These are phyloP conservation scores for Clarireedia hainanense DNA, from an alignment of 2,329 filamentous ascomycete species.

Conservation along the genomic window DNA sequence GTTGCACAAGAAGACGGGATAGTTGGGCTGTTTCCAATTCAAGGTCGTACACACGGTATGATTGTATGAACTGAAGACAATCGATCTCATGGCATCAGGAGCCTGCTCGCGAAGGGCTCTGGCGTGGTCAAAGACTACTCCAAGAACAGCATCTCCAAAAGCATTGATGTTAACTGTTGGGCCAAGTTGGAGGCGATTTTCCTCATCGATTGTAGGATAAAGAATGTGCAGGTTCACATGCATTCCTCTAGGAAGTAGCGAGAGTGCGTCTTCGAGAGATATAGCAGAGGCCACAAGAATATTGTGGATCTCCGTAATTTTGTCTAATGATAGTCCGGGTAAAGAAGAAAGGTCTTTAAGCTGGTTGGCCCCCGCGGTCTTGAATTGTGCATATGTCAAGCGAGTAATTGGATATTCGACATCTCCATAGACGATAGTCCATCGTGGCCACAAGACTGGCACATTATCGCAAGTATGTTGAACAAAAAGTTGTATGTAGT, in stretches of 20 bases:
- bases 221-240: conserved; percentile 89
- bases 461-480: conserved; percentile 84
- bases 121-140: conserved; percentile 86
- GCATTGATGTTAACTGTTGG: conserved; percentile 76
- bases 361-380: conserved; percentile 31
- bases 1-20: conserved; percentile 92
- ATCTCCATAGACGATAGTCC: conserved; percentile 68
- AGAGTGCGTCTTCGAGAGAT: conserved; percentile 70
- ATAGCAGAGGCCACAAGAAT: conserved; percentile 68
- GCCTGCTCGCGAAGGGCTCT: conserved; percentile 56
- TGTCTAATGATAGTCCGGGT: conserved; percentile 39
- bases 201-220: conserved; percentile 72
- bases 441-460: conserved; percentile 80
- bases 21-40: conserved; percentile 99
- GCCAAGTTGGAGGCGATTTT: conserved; percentile 59
- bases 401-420: conserved; percentile 77
- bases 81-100: conserved; percentile 69
- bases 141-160: conserved; percentile 77
- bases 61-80: conserved; percentile 94
- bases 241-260: conserved; percentile 67
- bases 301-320: conserved; percentile 60
- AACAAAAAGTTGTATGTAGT: conserved; percentile 86
- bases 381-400: conserved; percentile 67
- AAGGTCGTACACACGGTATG: conserved; percentile 82
- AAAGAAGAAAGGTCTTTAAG: conserved; percentile 36